Base-by-base conservation (phyloP, 2,329 filamentous ascomycete genomes). In the Cercospora sp. region DNA sequence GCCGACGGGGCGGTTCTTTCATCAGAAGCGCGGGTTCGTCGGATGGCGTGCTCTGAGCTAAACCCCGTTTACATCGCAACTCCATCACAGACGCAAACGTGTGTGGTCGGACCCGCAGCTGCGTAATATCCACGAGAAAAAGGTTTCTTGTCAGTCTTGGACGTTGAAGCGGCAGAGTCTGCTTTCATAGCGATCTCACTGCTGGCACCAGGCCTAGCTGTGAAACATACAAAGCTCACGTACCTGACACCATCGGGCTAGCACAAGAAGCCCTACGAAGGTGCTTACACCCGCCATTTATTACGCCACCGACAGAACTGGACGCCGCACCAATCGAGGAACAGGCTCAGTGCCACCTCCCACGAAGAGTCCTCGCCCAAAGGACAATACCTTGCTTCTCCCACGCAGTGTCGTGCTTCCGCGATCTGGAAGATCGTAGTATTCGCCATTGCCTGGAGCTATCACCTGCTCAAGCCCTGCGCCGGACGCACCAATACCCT, bases 11-110 rank as follows among this genome's bases (percentile, higher is more conserved):
- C 66, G 66, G 57, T 40, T 28, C 45, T 48, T 18, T 53, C 26
- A 28, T 36, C 26, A 62, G 60, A 51, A 31, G 60, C 60, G 60
- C 60, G 51, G 48, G 59, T 18, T 66, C 57, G 64, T 66, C 60
- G 60, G 57, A 68, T 68, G 51, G 67, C 67, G 67, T 68, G 67
- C 67, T 68, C 26, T 20, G 66, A 40, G 67, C 67, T 68, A 68
- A 68, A 63, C 67, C 67, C 23, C 60, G 48, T 62, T 63, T 30
- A 57, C 64, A 28, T 42, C n/a, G 18, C 55, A 16, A 65, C 57
- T 60, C 42, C 57, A 65, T 65, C n/a, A 26, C 20, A 53, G 23
- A 55, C 30, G 57, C 55, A 58, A 62, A 20, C n/a, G 26, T 58
- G 62, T 30, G 62, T 59, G 20, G 62, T 64, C 36, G 53, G 62